Evolutionary conservation across 257 asterid species (phyloP), one percentile per base, ranked within the genome.

Genomic region (Orobanche coerulescens): DNA sequence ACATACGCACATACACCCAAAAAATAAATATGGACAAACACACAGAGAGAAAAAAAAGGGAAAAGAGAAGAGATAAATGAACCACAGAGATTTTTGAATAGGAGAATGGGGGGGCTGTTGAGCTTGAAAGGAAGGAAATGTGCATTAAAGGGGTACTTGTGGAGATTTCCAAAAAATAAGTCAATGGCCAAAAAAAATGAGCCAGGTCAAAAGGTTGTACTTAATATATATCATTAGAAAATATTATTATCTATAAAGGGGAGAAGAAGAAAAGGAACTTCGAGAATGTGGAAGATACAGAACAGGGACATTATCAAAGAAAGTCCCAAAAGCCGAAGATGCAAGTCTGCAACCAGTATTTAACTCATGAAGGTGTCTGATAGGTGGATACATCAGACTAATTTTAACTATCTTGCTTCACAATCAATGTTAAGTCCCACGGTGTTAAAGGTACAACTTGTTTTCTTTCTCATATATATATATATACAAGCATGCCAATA

Each of bases 301-400:
- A 61, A 42, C 25, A 69, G 28, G 34, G 59, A 34, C n/a, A 48
- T 7, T 9, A 47, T 52, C 58, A 12, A 43, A 70, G 51, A 57
- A 50, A 44, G 33, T 7, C 10, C 57, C 22, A 18, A 46, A 31
- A 68, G 48, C 31, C 14, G n/a, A 60, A 67, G 58, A 15, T 18
- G 28, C 66, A 62, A 3, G 15, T 51, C 48, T 47, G 36, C 61
- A 18, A 39, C 43, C 54, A 25, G 1, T 33, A 6, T 22, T 50
- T 43, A 65, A 44, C 65, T 65, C 24, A 8, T 42, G 49, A 61
- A 61, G 10, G 16, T 61, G 68, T n/a, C 3, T 6, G 24, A 25
- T 16, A 65, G 33, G 52, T 34, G 42, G 31, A 57, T 25, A 40
- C 39, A 39, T 49, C 64, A 26, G 4, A 58, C 34, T 58, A 20